Base-by-base conservation (phyloP, 2,329 filamentous ascomycete species). In the Pestalotiopsis sp. region DNA sequence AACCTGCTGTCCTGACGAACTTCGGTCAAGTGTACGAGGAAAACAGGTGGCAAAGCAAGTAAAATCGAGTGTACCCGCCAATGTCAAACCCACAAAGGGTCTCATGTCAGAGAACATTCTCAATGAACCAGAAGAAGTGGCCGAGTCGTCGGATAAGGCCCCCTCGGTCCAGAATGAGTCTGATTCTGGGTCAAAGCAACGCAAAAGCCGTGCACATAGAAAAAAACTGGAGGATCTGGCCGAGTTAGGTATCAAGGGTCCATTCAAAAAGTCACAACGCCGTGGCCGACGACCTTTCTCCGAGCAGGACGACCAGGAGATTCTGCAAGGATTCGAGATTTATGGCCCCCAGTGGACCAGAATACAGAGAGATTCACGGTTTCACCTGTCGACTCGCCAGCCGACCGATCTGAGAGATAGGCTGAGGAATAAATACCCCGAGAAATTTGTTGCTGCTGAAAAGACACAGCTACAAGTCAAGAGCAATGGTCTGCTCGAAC, bases 261-360 rank as follows among this genome's bases (percentile, higher is more conserved):
- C 89, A 0, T 91, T 92, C 73, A 89, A 87, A 70, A 88, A 87
- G 74, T 90, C 89, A 0, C 83, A 85, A 62, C 85, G 90, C 36
- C 85, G 90, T 25, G 87, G 89, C 74, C 82, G 89, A 62, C 83
- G 87, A 3, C 85, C 87, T 0, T 92, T 91, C 71, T 88, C 88
- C 0, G 86, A 88, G 36, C 84, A 89, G 71, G 90, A 92, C 69
- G 90, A 92, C 73, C 81, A 80, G 38, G 86, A 90, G 71, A 91
- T 91, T 59, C 80, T 91, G 1, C 81, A 87, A 69, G 90, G 90
- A 0, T 85, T 90, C 49, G 81, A 88, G 52, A 75, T 83, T 3
- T 90, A 91, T 74, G 89, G 89, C 0, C 87, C 89, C 9, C 85
- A 88, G 9, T 91, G 90, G 89, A 90, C 88, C 65, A 88, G 86